These are phyloP conservation scores for Lepidium aucheri DNA, from an alignment of 345 rosid genomes.

Conservation along the genomic window DNA sequence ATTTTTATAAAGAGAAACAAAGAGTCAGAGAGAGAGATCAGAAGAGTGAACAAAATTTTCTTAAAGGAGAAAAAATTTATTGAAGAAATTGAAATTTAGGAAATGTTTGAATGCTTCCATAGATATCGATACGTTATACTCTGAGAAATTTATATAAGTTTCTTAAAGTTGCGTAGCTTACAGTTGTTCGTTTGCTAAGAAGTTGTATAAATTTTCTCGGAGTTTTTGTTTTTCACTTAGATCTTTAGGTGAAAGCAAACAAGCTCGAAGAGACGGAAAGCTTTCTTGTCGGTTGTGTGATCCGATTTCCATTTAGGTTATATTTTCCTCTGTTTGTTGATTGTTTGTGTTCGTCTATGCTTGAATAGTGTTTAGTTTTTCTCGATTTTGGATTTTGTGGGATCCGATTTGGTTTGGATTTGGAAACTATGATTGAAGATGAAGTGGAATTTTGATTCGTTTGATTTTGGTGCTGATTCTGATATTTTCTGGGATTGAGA, in stretches of 20 bases:
- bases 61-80: not conserved
- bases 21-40: constrained; percentile 7
- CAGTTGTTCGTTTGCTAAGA: constrained; percentile 9
- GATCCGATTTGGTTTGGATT: constrained; percentile 12
- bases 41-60: constrained; percentile 7
- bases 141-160: not conserved
- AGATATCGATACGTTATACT: not conserved
- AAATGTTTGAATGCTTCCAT: constrained; percentile 1
- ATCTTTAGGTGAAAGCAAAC: constrained; percentile 18
- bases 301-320: constrained; percentile 11
- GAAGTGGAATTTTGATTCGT: not conserved
- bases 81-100: constrained; percentile 1
- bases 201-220: not conserved
- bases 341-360: not conserved
- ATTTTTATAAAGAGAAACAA: not conserved
- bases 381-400: not conserved
- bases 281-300: not conserved
- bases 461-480: not conserved
- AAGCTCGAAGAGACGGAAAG: constrained; percentile 9
- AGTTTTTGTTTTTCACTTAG: not conserved
- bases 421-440: not conserved
- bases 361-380: not conserved
- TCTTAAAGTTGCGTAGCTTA: constrained; percentile 1
- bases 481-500: not conserved
- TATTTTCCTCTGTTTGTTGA: not conserved